Conservation (phyloP, 108 stramenopile species). For the Nitzschia sp. region DNA sequence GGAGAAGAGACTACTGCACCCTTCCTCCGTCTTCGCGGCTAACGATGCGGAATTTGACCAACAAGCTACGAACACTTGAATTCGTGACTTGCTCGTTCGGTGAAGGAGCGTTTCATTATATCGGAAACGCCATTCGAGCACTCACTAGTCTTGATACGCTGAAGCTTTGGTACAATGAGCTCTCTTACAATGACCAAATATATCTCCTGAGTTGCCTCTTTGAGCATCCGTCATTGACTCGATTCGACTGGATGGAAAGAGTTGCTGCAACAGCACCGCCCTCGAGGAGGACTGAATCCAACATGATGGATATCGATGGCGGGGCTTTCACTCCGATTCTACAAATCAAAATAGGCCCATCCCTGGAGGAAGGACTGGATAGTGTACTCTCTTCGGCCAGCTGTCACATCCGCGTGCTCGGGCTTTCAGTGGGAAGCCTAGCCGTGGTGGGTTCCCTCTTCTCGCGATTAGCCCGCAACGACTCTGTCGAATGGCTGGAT, state of each 20-base stretch:
- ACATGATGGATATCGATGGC: too few relatives aligned
- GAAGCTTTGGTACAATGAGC: neutral
- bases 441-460: neutral
- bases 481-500: slow-evolving; percentile 2
- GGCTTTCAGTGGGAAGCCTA: neutral
- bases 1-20: too few relatives aligned
- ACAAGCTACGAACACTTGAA: neutral
- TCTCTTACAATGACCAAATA: neutral
- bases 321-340: too few relatives aligned
- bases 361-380: neutral
- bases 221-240: neutral
- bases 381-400: neutral
- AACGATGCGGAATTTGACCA: too few relatives aligned
- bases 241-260: slow-evolving; percentile 4
- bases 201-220: neutral
- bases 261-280: neutral
- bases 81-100: neutral
- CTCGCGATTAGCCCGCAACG: neutral
- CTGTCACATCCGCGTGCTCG: neutral
- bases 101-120: neutral
- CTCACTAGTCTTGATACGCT: neutral
- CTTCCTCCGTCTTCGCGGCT: too few relatives aligned
- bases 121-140: neutral
- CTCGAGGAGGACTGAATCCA: neutral
- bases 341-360: neutral